phyloP scores from a whole-genome alignment of 139 green algal genomes.

The Haematococcus lacustris region DNA sequence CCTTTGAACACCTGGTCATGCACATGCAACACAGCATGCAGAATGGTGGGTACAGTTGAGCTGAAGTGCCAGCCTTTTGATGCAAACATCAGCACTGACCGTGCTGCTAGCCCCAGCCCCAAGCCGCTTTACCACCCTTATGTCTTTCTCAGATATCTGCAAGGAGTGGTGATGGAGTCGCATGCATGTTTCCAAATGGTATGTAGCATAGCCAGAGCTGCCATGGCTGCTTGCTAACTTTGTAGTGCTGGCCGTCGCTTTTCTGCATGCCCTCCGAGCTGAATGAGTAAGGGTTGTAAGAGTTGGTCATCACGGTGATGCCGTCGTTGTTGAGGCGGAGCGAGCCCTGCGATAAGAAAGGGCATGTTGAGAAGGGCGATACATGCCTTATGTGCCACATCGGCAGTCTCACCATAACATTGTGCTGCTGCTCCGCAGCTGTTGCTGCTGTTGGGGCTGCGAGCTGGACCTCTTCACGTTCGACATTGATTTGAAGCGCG shows the following conservation, averaged over 20 bases:
- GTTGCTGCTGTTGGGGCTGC: too few relatives aligned
- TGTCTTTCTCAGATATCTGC: constrained; percentile 73
- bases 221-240: constrained; percentile 1
- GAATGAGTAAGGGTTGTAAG: constrained; percentile 36
- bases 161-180: too few relatives aligned
- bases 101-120: constrained; percentile 15
- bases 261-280: constrained; percentile 32
- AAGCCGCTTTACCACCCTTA: constrained; percentile 60
- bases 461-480: too few relatives aligned
- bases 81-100: background rate
- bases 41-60: too few relatives aligned
- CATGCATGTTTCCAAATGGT: too few relatives aligned
- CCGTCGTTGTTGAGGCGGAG: constrained; percentile 2
- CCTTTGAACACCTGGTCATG: constrained; percentile 79
- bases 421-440: too few relatives aligned
- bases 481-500: too few relatives aligned
- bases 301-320: constrained; percentile 31
- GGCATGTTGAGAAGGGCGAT: too few relatives aligned
- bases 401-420: too few relatives aligned
- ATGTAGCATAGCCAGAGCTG: background rate
- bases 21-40: too few relatives aligned
- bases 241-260: constrained; percentile 19
- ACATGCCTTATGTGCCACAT: too few relatives aligned
- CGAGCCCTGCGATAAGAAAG: constrained; percentile 1
- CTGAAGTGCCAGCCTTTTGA: background rate